Evolutionary conservation across 2,329 filamentous ascomycete genomes (phyloP).

Genomic region (Juglanconis oblonga): DNA sequence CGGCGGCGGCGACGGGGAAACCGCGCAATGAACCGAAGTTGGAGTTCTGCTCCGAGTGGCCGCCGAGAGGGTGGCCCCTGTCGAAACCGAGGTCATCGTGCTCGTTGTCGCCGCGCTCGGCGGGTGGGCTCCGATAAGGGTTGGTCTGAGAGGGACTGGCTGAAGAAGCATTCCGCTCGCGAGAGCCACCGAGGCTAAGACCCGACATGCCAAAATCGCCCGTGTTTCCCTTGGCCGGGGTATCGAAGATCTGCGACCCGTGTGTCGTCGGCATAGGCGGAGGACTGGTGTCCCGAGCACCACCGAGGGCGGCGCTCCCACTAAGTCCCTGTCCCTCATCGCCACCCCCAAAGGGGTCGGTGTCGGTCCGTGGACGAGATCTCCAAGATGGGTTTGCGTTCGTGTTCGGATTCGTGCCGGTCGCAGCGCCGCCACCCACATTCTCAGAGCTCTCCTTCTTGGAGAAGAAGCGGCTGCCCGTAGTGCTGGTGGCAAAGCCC

Average conservation of each 20-base stretch:
- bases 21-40: slow-evolving; percentile 56
- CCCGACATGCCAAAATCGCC: slow-evolving; percentile 63
- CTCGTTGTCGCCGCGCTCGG: slow-evolving; percentile 58
- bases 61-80: slow-evolving; percentile 43
- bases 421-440: slow-evolving; percentile 48
- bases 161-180: slow-evolving; percentile 62
- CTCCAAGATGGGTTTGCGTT: slow-evolving; percentile 51
- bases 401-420: slow-evolving; percentile 33
- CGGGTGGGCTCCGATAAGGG: slow-evolving; percentile 87
- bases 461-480: slow-evolving; percentile 56
- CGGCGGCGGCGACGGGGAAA: slow-evolving; percentile 38
- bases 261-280: slow-evolving; percentile 28
- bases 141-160: slow-evolving; percentile 94
- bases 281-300: slow-evolving; percentile 66
- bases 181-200: slow-evolving; percentile 54
- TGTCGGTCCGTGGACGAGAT: slow-evolving; percentile 64
- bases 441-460: slow-evolving; percentile 70
- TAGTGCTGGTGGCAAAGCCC: slow-evolving; percentile 65
- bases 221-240: slow-evolving; percentile 51
- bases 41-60: slow-evolving; percentile 37
- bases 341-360: slow-evolving; percentile 65
- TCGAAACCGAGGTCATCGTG: slow-evolving; percentile 52
- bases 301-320: slow-evolving; percentile 72
- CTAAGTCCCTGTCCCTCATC: slow-evolving; percentile 53
- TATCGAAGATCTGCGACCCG: slow-evolving; percentile 42